Evolutionary conservation across 2,329 filamentous ascomycete genomes (phyloP).

Genomic region (Claviceps capensis): DNA sequence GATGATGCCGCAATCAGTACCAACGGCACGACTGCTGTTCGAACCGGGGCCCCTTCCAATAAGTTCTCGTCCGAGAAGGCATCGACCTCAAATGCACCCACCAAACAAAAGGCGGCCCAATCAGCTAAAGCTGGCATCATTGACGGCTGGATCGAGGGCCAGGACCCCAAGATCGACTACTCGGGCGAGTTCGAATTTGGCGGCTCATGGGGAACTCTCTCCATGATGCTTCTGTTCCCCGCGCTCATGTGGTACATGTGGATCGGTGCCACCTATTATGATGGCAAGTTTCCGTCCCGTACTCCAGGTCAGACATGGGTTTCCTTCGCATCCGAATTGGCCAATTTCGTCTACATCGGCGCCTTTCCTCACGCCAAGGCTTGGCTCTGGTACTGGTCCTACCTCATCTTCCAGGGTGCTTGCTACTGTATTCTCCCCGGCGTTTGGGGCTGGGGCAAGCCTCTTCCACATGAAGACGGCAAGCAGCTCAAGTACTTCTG

Average conservation of each 20-base stretch:
- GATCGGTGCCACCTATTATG: conserved; percentile 87
- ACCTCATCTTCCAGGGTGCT: conserved; percentile 71
- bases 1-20: conserved; percentile 16
- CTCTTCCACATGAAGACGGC: conserved; percentile 66
- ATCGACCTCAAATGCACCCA: neutral
- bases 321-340: conserved; percentile 62
- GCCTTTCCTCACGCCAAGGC: conserved; percentile 73
- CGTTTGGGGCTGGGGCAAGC: conserved; percentile 77
- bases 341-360: conserved; percentile 61
- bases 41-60: conserved; percentile 11
- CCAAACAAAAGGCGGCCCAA: conserved; percentile 7
- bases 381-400: conserved; percentile 91
- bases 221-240: conserved; percentile 92
- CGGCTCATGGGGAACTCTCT: conserved; percentile 62
- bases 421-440: conserved; percentile 81
- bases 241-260: conserved; percentile 98
- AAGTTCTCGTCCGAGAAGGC: conserved; percentile 10
- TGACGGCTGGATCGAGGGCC: conserved; percentile 46
- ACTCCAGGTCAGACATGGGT: conserved; percentile 48
- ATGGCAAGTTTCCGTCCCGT: conserved; percentile 64
- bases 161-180: conserved; percentile 49
- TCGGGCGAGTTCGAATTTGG: conserved; percentile 70
- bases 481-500: conserved; percentile 92
- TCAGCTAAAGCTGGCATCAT: conserved; percentile 13
- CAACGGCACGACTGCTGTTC: conserved; percentile 19